Evolutionary conservation across 805 yeast species (phyloP), one percentile per base, ranked within the genome.

Genomic region (Starmerella powellii): DNA sequence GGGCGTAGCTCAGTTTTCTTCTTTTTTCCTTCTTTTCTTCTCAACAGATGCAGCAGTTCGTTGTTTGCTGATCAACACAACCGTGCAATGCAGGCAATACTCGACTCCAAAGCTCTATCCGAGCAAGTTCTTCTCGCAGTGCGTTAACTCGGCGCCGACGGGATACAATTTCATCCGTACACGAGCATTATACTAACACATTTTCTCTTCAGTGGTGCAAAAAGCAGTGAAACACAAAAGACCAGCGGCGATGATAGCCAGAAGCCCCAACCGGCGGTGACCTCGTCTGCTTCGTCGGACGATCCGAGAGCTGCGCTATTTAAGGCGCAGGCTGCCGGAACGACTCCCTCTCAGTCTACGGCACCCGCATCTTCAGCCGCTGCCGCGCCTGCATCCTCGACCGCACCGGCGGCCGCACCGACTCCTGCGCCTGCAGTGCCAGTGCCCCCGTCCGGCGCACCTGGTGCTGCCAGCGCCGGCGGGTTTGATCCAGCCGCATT

Each of bases 141-240:
- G n/a, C n/a, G n/a, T n/a, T n/a, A n/a, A n/a, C n/a, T n/a, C n/a
- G n/a, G n/a, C n/a, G n/a, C n/a, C n/a, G n/a, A n/a, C n/a, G n/a
- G n/a, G n/a, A n/a, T n/a, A n/a, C n/a, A n/a, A n/a, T n/a, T n/a
- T n/a, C n/a, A n/a, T n/a, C n/a, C n/a, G 26, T 15, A 35, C 63
- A 53, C 36, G 61, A 58, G 28, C 41, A 38, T 21, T 43, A 35
- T 44, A 54, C 52, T 48, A 47, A 47, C 56, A 34, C 42, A 18
- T 19, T 16, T 27, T n/a, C 23, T 18, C 28, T 46, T 34, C 50
- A 58, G 61, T 47, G 66, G 61, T 19, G 64, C 56, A 24, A 67
- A 61, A 40, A 52, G 44, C 36, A 39, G 40, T 28, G 42, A 47
- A 38, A 40, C 42, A 16, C 33, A 21, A 30, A 24, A 46, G 4